Conservation (phyloP, 2,329 filamentous ascomycete species). For the Leptographium galeiforme region DNA sequence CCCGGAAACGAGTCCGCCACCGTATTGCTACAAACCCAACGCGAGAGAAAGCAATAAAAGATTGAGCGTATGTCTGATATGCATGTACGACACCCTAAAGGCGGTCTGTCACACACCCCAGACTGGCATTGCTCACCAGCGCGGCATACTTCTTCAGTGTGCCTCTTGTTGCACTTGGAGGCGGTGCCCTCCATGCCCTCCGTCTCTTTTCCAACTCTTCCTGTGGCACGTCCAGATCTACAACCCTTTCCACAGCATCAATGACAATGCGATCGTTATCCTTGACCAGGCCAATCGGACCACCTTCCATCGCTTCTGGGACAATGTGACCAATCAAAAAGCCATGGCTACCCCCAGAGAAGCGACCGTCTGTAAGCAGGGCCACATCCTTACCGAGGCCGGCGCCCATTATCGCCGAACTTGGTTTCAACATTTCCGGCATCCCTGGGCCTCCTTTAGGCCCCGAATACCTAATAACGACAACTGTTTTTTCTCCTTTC, state of each 20-base stretch:
- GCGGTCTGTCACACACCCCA: slow-evolving; percentile 44
- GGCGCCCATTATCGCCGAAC: slow-evolving; percentile 82
- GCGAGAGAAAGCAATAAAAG: background rate
- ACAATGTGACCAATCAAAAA: slow-evolving; percentile 83
- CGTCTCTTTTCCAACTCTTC: slow-evolving; percentile 47
- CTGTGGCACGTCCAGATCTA: slow-evolving; percentile 53
- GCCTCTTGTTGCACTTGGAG: slow-evolving; percentile 44
- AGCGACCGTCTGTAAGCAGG: slow-evolving; percentile 61
- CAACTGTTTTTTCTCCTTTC: slow-evolving; percentile 74
- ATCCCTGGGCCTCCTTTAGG: slow-evolving; percentile 90
- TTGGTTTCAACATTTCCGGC: slow-evolving; percentile 92
- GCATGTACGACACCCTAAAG: background rate
- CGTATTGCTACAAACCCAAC: background rate
- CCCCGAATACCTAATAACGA: slow-evolving; percentile 86
- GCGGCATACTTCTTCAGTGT: slow-evolving; percentile 58
- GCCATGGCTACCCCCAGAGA: slow-evolving; percentile 71
- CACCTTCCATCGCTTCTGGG: slow-evolving; percentile 74
- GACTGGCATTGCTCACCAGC: slow-evolving; percentile 44
- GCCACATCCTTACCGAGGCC: slow-evolving; percentile 65
- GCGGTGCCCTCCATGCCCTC: slow-evolving; percentile 48
- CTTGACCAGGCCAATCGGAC: slow-evolving; percentile 69
- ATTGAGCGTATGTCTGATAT: background rate
- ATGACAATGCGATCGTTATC: slow-evolving; percentile 74
- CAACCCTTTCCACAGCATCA: slow-evolving; percentile 61
- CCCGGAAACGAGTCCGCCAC: too few species aligned